A percentile compares a stretch with the other conserved stretches of the same genome.
phyloP scores from a whole-genome alignment of 495 filamentous ascomycete genomes.

The Podospora australis region DNA sequence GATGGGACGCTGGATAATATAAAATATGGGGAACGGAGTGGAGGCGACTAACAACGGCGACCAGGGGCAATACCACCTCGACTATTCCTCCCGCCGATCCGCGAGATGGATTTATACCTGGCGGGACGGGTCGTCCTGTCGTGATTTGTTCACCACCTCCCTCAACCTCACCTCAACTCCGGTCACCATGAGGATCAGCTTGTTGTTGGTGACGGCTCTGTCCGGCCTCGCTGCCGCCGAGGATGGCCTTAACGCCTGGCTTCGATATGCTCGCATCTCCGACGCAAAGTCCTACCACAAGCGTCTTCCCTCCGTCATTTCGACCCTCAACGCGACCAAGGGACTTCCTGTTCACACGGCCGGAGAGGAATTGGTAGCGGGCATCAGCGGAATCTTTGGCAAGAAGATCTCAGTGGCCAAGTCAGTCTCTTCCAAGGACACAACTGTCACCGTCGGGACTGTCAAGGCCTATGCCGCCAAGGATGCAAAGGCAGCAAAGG shows the following conservation, averaged over 20 bases:
- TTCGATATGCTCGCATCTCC: slow-evolving; percentile 56
- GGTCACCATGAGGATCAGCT: too few species aligned
- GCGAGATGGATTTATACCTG: too few species aligned
- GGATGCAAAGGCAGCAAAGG: slow-evolving; percentile 7
- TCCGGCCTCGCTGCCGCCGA: slow-evolving; percentile 43
- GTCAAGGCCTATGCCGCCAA: slow-evolving; percentile 40
- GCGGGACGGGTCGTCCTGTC: too few species aligned
- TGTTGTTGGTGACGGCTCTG: slow-evolving; percentile 25
- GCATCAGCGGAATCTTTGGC: slow-evolving; percentile 49
- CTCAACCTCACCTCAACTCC: too few species aligned
- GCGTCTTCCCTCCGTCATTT: slow-evolving; percentile 43
- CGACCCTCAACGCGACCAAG: slow-evolving; percentile 47
- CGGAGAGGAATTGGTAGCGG: slow-evolving; percentile 52
- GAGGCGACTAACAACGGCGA: too few species aligned
- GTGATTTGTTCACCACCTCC: too few species aligned
- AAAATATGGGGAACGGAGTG: too few species aligned
- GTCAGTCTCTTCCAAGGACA: slow-evolving; percentile 18
- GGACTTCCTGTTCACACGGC: slow-evolving; percentile 53
- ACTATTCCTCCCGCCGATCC: too few species aligned
- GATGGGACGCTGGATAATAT: too few species aligned
- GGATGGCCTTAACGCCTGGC: slow-evolving; percentile 56
- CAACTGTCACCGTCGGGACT: slow-evolving; percentile 52
- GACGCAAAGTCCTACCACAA: slow-evolving; percentile 23
- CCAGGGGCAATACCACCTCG: too few species aligned
- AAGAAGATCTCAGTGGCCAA: slow-evolving; percentile 32